Base-by-base conservation (phyloP, 2,329 filamentous ascomycete genomes). In the Aspergillus sp. region DNA sequence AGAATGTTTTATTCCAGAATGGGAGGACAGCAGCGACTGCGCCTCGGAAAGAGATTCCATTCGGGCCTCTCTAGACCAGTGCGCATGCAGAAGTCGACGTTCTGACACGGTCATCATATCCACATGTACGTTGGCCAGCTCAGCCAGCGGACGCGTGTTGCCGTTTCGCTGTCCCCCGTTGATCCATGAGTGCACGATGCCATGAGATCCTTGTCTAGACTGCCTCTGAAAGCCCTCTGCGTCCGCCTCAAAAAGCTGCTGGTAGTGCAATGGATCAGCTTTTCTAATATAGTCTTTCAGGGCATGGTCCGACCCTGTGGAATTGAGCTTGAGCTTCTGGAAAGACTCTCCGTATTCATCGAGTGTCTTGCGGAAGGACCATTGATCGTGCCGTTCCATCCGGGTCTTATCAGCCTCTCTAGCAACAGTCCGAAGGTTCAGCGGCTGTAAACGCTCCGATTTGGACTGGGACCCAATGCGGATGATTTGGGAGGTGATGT, bases 391-490 rank as follows among this genome's bases (percentile, higher is more conserved):
- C n/a, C 14, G 37, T 8, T 55, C 53, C 4, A 49, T 3, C 12
- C 39, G 45, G 19, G 53, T 55, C 17, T 44, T 55, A 7, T 35
- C 77, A 0, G 68, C 57, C n/a, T 68, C 76, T 25, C 56, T 50
- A 7, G 55, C 52, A 21, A 71, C 55, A 0, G 62, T 57, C 0
- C 78, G 73, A 6, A 89, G 76, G 55, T 84, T 87, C n/a, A 81
- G 67, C 0, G 66, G 65, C 8, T 80, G 65, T 0, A 90, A 70
- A 2, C 71, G 63, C 31, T 82, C 78, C 0, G 84, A 86, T 57
- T 85, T 84, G 2, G 81, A 85, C 15, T 79, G 79, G 0, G 78
- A 80, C 0, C 88, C 87, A 5, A 90, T 83, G 0, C 87, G 84
- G 25, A 90, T 79, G 25, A 90, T 77, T 6, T 83, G 64, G 11